These are phyloP conservation scores for Phragmites australis DNA, from an alignment of 176 grass and related monocot species.

Conservation along the genomic window DNA sequence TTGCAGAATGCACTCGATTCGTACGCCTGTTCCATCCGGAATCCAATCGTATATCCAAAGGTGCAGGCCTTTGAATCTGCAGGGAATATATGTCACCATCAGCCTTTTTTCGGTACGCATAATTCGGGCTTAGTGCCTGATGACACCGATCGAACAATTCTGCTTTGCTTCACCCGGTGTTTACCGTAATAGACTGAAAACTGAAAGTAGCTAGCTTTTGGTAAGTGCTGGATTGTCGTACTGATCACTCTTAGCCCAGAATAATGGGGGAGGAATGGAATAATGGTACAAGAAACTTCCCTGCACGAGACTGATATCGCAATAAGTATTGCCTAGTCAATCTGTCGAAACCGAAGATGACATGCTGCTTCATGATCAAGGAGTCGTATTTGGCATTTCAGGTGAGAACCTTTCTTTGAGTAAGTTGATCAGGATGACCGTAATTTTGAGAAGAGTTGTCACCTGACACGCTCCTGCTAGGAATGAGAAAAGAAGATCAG, in stretches of 20 bases:
- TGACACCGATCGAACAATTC: conserved; percentile 42
- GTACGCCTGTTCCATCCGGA: background rate
- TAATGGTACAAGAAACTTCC: background rate
- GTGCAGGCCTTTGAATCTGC: conserved; percentile 23
- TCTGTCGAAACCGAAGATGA: no score
- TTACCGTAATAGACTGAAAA: no score
- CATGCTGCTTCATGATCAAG: no score
- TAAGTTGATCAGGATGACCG: no score
- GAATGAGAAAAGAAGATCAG: no score
- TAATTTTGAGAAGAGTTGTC: no score
- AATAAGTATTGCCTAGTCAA: no score
- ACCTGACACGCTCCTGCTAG: no score
- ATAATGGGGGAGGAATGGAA: background rate
- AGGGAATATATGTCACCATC: background rate
- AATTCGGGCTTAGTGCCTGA: conserved; percentile 40
- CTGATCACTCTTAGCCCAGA: background rate
- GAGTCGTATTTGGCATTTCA: no score
- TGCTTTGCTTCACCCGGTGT: background rate
- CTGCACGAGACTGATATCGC: background rate
- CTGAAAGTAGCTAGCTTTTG: conserved; percentile 7
- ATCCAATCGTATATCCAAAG: conserved; percentile 39
- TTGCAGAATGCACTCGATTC: conserved; percentile 2
- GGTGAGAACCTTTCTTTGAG: no score
- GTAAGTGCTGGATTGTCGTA: background rate
- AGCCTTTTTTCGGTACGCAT: conserved; percentile 12